phyloP scores from a whole-genome alignment of 2,329 filamentous ascomycete genomes.

The Emydomyces testavorans region DNA sequence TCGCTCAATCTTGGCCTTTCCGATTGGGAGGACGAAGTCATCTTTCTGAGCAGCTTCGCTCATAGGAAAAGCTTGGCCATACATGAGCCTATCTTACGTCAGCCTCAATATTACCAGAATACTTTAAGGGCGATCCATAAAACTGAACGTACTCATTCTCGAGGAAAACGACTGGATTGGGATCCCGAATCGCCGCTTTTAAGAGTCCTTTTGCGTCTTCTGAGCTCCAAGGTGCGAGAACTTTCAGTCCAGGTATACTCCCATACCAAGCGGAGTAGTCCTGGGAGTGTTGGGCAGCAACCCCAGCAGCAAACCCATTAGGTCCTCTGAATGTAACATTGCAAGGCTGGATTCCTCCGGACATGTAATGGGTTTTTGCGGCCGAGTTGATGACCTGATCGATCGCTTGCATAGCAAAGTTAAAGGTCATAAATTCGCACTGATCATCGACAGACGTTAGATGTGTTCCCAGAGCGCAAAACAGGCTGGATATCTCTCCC shows the following conservation, averaged over 20 bases:
- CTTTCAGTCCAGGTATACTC: conserved; percentile 93
- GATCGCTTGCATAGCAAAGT: conserved; percentile 99
- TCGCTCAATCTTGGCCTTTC: conserved; percentile 98
- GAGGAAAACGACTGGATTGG: conserved; percentile 86
- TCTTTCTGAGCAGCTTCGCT: conserved; percentile 89
- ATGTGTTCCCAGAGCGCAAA: neutral
- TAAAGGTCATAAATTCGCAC: conserved; percentile 99
- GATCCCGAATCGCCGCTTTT: conserved; percentile 95
- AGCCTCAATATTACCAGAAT: neutral
- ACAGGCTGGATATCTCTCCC: conserved; percentile 20
- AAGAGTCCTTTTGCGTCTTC: conserved; percentile 97
- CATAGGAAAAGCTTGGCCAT: conserved; percentile 93
- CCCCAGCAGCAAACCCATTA: conserved; percentile 94
- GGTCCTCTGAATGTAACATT: conserved; percentile 99
- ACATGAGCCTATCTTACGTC: conserved; percentile 49
- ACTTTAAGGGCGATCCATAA: no score
- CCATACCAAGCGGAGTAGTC: conserved; percentile 99
- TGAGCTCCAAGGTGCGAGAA: conserved; percentile 88
- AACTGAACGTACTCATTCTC: conserved; percentile 57
- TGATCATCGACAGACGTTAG: conserved; percentile 26
- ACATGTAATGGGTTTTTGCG: conserved; percentile 99
- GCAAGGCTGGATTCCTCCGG: conserved; percentile 96
- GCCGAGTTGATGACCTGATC: conserved; percentile 99
- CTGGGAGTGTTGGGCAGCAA: conserved; percentile 95
- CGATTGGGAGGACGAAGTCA: conserved; percentile 94